A percentile compares a stretch with the other conserved stretches of the same genome.
Conservation (phyloP, 202 grass and related monocot species). For the Saccharum hybrid region DNA sequence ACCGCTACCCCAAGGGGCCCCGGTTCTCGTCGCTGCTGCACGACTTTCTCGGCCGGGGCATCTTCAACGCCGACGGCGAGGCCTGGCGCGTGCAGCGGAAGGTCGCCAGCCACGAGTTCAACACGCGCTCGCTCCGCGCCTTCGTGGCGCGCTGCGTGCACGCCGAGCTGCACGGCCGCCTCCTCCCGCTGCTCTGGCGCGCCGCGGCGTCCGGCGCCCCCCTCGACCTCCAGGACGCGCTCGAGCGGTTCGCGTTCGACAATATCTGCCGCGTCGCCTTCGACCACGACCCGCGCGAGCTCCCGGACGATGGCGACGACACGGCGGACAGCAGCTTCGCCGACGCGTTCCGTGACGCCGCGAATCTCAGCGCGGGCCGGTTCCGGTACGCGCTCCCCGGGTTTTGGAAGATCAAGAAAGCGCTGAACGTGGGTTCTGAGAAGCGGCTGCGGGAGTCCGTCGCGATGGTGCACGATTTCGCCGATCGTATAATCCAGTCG, state of each 20-base stretch:
- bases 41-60: slow-evolving; percentile 70
- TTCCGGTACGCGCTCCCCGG: slow-evolving; percentile 65
- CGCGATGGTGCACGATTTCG: slow-evolving; percentile 60
- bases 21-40: slow-evolving; percentile 44
- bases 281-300: slow-evolving; percentile 60
- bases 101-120: slow-evolving; percentile 83
- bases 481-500: slow-evolving; percentile 58
- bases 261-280: slow-evolving; percentile 88
- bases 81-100: slow-evolving; percentile 73
- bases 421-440: slow-evolving; percentile 66
- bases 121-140: slow-evolving; percentile 67
- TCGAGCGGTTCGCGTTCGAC: slow-evolving; percentile 81
- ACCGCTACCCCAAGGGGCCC: slow-evolving; percentile 72
- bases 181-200: slow-evolving; percentile 58
- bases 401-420: slow-evolving; percentile 68
- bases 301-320: not conserved
- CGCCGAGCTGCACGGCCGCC: slow-evolving; percentile 59
- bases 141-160: slow-evolving; percentile 74
- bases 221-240: slow-evolving; percentile 71
- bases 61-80: slow-evolving; percentile 80
- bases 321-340: slow-evolving; percentile 49
- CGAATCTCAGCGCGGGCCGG: slow-evolving; percentile 57
- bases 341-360: slow-evolving; percentile 63
- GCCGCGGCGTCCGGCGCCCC: not conserved
- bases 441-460: slow-evolving; percentile 59